These are phyloP conservation scores for Danielozyma ontarioensis DNA, from an alignment of 805 yeast species.

Conservation along the genomic window DNA sequence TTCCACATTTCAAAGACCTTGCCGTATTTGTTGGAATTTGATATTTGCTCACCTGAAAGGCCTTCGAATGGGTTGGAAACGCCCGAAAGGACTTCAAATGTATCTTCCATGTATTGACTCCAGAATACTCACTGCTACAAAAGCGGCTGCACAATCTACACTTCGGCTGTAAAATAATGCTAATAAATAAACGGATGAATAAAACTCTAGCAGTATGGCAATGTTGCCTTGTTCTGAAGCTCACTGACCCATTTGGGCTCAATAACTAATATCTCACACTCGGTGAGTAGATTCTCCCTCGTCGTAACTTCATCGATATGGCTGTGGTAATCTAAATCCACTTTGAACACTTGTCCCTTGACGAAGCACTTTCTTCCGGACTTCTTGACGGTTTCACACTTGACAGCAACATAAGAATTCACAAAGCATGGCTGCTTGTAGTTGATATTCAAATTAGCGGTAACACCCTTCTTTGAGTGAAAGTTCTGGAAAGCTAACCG, in stretches of 20 bases:
- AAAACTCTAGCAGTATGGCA: too few relatives aligned
- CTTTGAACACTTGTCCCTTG: slow-evolving; percentile 26
- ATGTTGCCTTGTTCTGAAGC: too few relatives aligned
- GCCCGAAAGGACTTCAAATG: too few relatives aligned
- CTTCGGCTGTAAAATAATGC: too few relatives aligned
- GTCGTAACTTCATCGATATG: slow-evolving; percentile 14
- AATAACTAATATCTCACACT: slow-evolving; percentile 35
- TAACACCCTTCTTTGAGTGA: slow-evolving; percentile 35
- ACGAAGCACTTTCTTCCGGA: slow-evolving; percentile 37
- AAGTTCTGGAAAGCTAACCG: slow-evolving; percentile 38
- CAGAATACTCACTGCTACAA: too few relatives aligned
- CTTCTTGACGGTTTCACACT: slow-evolving; percentile 26
- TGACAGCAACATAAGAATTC: slow-evolving; percentile 27
- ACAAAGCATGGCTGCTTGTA: slow-evolving; percentile 33
- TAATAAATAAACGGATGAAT: too few relatives aligned
- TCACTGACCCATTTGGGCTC: slow-evolving; percentile 38
- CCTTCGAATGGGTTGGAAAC: too few relatives aligned
- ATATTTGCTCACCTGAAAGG: too few relatives aligned
- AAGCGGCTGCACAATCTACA: too few relatives aligned
- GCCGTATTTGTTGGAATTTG: too few relatives aligned
- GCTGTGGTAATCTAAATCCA: slow-evolving; percentile 13
- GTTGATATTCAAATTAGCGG: slow-evolving; percentile 39
- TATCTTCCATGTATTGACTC: too few relatives aligned
- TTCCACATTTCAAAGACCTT: too few relatives aligned
- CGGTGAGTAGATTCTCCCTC: slow-evolving; percentile 22